phyloP scores from a whole-genome alignment of 148 eudicot genomes.

The Oxyria digyna region DNA sequence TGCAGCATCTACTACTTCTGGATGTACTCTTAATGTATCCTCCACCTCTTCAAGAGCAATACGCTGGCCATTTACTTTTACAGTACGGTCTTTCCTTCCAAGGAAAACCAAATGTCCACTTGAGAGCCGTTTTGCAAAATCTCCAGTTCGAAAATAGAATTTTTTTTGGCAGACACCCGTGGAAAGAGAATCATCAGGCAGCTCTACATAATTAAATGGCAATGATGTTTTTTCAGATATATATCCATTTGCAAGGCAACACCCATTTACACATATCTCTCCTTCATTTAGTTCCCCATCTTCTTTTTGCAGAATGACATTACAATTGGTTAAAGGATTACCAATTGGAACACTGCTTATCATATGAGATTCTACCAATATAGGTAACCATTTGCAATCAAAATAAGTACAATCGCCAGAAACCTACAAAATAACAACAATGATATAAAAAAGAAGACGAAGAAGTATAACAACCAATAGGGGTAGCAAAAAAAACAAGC shows the following conservation, averaged over 20 bases:
- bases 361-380: conserved; percentile 41
- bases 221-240: conserved; percentile 19
- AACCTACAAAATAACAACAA: conserved; percentile 21
- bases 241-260: conserved; percentile 66
- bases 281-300: conserved; percentile 40
- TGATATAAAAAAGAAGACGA: not conserved
- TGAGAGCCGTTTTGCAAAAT: conserved; percentile 56
- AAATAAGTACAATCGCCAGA: conserved; percentile 91
- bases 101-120: conserved; percentile 60
- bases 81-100: conserved; percentile 76
- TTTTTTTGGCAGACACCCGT: conserved; percentile 13
- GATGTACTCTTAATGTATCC: conserved; percentile 44
- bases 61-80: conserved; percentile 83
- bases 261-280: conserved; percentile 66
- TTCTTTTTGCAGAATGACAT: conserved; percentile 46
- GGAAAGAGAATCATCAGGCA: conserved; percentile 24
- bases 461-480: not conserved
- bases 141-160: conserved; percentile 64
- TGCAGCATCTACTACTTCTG: conserved; percentile 53
- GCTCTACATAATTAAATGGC: conserved; percentile 26
- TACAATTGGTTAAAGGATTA: conserved; percentile 53
- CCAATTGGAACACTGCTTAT: conserved; percentile 74
- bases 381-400: conserved; percentile 56
- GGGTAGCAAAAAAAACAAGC: not conserved
- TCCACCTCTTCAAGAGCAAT: conserved; percentile 82